phyloP scores from a whole-genome alignment of 129 eudicot species.

The Logfia minima region DNA sequence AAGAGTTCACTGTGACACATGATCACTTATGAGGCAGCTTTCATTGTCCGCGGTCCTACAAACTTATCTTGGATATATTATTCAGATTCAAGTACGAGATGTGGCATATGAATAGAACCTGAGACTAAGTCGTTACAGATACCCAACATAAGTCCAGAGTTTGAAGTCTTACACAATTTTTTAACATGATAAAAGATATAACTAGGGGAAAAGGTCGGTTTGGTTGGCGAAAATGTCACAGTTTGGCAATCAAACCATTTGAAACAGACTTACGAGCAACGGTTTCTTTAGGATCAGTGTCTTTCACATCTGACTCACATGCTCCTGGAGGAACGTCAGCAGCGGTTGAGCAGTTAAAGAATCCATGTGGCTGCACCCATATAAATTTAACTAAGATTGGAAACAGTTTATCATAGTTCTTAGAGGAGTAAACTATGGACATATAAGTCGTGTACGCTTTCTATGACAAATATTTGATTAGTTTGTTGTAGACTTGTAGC shows the following conservation, averaged over 20 bases:
- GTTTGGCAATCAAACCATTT: slow-evolving; percentile 58
- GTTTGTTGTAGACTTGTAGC: neutral
- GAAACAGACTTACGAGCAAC: slow-evolving; percentile 49
- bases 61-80: neutral
- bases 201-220: neutral
- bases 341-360: slow-evolving; percentile 84
- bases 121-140: neutral
- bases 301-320: slow-evolving; percentile 67
- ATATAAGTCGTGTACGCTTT: neutral
- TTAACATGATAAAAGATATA: neutral
- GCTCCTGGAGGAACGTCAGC: slow-evolving; percentile 84
- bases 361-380: slow-evolving; percentile 77
- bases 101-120: neutral
- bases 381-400: neutral
- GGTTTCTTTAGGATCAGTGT: slow-evolving; percentile 60
- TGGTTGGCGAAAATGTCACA: slow-evolving; percentile 32
- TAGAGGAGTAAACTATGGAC: neutral
- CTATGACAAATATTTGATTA: neutral
- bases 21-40: slow-evolving; percentile 16
- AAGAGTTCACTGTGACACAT: neutral
- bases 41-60: neutral
- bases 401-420: neutral
- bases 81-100: neutral
- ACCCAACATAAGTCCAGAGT: slow-evolving; percentile 7
- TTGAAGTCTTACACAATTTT: neutral